phyloP scores from a whole-genome alignment of 352 stramenopile genomes.

The Phytophthora lateralis region DNA sequence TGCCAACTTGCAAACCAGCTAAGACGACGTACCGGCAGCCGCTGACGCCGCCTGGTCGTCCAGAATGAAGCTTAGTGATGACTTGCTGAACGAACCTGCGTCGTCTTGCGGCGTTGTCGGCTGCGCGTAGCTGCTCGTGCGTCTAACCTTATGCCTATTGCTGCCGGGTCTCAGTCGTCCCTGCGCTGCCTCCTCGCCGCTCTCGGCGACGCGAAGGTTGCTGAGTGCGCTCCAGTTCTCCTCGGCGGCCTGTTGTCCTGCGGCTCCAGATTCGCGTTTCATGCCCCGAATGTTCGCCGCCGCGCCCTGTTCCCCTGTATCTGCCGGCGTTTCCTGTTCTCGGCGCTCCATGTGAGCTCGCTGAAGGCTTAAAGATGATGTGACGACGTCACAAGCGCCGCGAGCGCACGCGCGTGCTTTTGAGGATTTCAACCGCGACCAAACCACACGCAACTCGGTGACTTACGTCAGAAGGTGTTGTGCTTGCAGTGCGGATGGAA shows the following conservation, averaged over 20 bases:
- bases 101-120: conserved; percentile 28
- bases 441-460: conserved; percentile 25
- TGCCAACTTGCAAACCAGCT: background rate
- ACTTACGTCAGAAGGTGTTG: conserved; percentile 28
- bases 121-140: conserved; percentile 22
- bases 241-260: conserved; percentile 20
- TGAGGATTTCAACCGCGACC: conserved; percentile 30
- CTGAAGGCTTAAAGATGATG: conserved; percentile 19
- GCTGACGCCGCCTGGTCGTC: conserved; percentile 45
- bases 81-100: conserved; percentile 47
- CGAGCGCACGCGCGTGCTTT: conserved; percentile 5
- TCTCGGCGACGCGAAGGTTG: conserved; percentile 40
- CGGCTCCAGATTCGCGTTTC: conserved; percentile 13
- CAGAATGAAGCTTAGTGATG: conserved; percentile 78
- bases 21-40: conserved; percentile 12
- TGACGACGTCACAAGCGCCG: conserved; percentile 24
- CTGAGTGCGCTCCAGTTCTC: conserved; percentile 50
- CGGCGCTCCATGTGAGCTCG: conserved; percentile 17
- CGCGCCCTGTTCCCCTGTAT: conserved; percentile 11
- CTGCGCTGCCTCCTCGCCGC: conserved; percentile 13
- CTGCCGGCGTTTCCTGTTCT: conserved; percentile 10
- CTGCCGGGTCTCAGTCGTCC: conserved; percentile 11
- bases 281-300: background rate
- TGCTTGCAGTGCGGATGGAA: conserved; percentile 14
- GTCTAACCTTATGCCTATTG: conserved; percentile 35